A percentile compares a stretch with the other conserved stretches of the same genome.
Conservation (phyloP, 2,329 filamentous ascomycete species). For the Aspergillus hiratsukae region DNA sequence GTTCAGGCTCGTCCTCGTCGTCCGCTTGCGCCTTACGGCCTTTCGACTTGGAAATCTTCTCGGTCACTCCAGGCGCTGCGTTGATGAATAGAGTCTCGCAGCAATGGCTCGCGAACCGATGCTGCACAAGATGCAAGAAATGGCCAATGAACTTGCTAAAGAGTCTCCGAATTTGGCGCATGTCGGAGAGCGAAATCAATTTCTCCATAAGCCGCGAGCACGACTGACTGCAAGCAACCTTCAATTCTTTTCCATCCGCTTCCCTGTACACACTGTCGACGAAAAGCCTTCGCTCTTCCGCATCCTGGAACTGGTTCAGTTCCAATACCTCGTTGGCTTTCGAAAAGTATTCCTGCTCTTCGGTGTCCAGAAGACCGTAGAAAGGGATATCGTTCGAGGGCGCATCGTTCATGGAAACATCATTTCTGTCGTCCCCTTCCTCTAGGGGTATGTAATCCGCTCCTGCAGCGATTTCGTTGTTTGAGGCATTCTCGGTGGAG, state of each 20-base stretch:
- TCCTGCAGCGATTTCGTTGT: constrained; percentile 18
- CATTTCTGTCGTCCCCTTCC: constrained; percentile 19
- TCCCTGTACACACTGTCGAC: constrained; percentile 81
- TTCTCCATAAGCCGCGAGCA: constrained; percentile 92
- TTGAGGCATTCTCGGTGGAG: constrained; percentile 14
- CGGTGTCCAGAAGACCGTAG: constrained; percentile 86
- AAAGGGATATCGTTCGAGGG: constrained; percentile 62
- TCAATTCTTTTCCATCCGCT: constrained; percentile 87
- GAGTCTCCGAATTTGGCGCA: constrained; percentile 75
- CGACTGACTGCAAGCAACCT: constrained; percentile 91
- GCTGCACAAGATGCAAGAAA: constrained; percentile 84
- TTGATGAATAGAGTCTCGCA: constrained; percentile 89
- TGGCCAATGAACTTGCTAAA: constrained; percentile 83
- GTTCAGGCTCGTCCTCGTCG: constrained; percentile 39
- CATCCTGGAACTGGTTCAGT: constrained; percentile 74
- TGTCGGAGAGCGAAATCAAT: constrained; percentile 74
- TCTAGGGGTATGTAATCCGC: constrained; percentile 38
- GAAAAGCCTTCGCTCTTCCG: constrained; percentile 68
- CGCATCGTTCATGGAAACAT: constrained; percentile 16
- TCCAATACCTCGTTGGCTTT: constrained; percentile 86
- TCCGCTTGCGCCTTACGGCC: constrained; percentile 40
- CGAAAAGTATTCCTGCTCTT: constrained; percentile 95
- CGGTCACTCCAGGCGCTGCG: constrained; percentile 71
- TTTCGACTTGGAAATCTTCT: constrained; percentile 58
- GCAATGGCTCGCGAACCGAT: constrained; percentile 95